These are phyloP conservation scores for Gastrodia elata DNA, from an alignment of 106 monocot species.

Conservation along the genomic window DNA sequence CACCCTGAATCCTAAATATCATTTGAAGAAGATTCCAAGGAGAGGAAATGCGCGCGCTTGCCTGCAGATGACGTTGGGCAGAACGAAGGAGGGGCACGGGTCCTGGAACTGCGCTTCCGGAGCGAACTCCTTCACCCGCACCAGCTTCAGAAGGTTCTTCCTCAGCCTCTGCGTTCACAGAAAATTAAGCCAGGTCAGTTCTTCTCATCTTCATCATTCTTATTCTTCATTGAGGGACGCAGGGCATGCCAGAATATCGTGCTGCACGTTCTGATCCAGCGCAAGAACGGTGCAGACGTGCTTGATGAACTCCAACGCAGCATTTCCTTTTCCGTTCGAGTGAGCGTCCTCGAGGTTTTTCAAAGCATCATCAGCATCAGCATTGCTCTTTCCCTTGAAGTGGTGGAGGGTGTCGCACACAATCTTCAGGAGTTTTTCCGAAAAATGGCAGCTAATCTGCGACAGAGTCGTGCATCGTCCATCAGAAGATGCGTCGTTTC, in stretches of 20 bases:
- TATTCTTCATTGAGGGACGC: no score
- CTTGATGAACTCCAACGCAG: slow-evolving; percentile 87
- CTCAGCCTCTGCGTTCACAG: slow-evolving; percentile 94
- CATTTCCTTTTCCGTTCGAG: slow-evolving; percentile 43
- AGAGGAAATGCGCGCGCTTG: no score
- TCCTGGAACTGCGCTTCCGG: slow-evolving; percentile 88
- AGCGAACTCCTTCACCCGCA: slow-evolving; percentile 85
- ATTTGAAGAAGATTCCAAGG: background rate
- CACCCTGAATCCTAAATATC: background rate
- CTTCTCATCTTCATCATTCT: no score
- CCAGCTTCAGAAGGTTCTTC: slow-evolving; percentile 81
- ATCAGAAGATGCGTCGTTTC: background rate
- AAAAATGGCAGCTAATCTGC: slow-evolving; percentile 88
- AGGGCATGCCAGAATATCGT: slow-evolving; percentile 66
- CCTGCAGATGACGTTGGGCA: slow-evolving; percentile 97
- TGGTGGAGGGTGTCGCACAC: slow-evolving; percentile 56
- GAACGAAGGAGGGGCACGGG: slow-evolving; percentile 47
- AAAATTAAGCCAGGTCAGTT: no score
- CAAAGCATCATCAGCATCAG: slow-evolving; percentile 7
- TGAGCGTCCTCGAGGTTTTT: slow-evolving; percentile 9
- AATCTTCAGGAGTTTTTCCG: slow-evolving; percentile 74
- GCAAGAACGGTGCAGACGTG: slow-evolving; percentile 88
- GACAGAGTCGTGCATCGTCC: slow-evolving; percentile 6
- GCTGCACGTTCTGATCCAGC: slow-evolving; percentile 77
- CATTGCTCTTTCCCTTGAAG: slow-evolving; percentile 37